Evolutionary conservation across 2,329 filamentous ascomycete species (phyloP).

Genomic region (Calcarisporium arbuscula): DNA sequence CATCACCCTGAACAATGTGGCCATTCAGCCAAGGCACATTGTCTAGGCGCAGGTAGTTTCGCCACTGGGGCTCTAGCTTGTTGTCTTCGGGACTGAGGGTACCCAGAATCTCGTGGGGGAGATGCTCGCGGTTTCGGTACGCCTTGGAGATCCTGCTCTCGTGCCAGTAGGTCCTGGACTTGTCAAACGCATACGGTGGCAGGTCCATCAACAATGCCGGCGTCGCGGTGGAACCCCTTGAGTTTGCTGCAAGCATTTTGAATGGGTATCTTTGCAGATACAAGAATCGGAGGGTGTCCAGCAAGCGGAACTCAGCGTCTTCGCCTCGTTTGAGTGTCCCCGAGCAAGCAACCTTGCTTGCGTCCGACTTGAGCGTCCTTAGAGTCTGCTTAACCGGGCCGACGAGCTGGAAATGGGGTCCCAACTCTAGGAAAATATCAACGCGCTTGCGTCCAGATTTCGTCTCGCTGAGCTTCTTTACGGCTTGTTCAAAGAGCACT

Average conservation of each 20-base stretch:
- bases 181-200: neutral
- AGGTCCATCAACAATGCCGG: too few species aligned
- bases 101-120: conserved; percentile 11
- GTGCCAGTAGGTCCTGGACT: conserved; percentile 10
- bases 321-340: neutral
- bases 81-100: conserved; percentile 7
- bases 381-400: neutral
- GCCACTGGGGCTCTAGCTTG: conserved; percentile 11
- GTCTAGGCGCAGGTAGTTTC: conserved; percentile 29
- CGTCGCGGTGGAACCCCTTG: too few species aligned
- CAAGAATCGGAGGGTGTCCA: neutral
- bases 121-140: conserved; percentile 3
- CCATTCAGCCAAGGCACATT: conserved; percentile 39
- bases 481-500: too few species aligned
- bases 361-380: neutral
- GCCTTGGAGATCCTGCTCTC: conserved; percentile 13
- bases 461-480: too few species aligned
- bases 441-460: too few species aligned
- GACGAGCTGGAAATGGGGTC: neutral
- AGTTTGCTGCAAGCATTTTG: neutral
- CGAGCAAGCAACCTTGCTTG: neutral
- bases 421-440: neutral
- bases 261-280: neutral
- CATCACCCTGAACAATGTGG: conserved; percentile 31
- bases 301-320: neutral